Percentiles rank a stretch among this genome's conserved stretches.
Conservation (phyloP, 225 moss, liverwort and hornwort species). For the Physcomitrellopsis africana region DNA sequence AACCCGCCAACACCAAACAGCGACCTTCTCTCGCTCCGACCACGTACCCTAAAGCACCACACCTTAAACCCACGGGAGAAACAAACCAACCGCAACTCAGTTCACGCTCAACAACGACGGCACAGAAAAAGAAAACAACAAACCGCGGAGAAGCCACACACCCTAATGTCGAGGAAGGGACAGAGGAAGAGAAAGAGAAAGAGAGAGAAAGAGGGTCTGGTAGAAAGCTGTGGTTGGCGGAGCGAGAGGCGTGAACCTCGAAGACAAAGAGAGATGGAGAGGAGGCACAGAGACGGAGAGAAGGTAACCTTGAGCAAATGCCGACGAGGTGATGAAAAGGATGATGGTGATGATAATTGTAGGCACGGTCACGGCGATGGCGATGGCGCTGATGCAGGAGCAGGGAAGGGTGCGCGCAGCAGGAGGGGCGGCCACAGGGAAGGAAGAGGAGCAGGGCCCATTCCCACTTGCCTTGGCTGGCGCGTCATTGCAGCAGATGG, state of each 20-base stretch:
- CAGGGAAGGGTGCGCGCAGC: slow-evolving; percentile 12
- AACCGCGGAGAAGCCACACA: neutral
- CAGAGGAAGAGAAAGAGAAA: neutral
- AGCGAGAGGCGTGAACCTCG: too few relatives aligned
- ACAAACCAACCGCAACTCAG: neutral
- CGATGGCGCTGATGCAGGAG: slow-evolving; percentile 42
- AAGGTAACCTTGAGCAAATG: slow-evolving; percentile 28
- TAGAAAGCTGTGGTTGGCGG: too few relatives aligned
- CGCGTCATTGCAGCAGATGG: too few relatives aligned
- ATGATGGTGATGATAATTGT: slow-evolving; percentile 32
- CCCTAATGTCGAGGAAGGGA: neutral
- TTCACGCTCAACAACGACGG: neutral
- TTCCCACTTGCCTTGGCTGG: slow-evolving; percentile 46
- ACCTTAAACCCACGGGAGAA: neutral
- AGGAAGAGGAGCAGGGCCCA: slow-evolving; percentile 48
- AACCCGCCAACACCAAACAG: neutral
- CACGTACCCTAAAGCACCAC: neutral
- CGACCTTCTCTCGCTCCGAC: slow-evolving; percentile 1
- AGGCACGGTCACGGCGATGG: slow-evolving; percentile 3
- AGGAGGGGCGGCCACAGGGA: slow-evolving; percentile 46
- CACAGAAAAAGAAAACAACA: neutral
- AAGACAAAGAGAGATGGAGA: neutral
- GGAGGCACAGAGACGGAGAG: neutral
- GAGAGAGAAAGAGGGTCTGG: neutral
- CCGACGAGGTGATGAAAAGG: slow-evolving; percentile 26